These are phyloP conservation scores for Talaromyces amestolkiae DNA, from an alignment of 2,329 filamentous ascomycete species.

Conservation along the genomic window DNA sequence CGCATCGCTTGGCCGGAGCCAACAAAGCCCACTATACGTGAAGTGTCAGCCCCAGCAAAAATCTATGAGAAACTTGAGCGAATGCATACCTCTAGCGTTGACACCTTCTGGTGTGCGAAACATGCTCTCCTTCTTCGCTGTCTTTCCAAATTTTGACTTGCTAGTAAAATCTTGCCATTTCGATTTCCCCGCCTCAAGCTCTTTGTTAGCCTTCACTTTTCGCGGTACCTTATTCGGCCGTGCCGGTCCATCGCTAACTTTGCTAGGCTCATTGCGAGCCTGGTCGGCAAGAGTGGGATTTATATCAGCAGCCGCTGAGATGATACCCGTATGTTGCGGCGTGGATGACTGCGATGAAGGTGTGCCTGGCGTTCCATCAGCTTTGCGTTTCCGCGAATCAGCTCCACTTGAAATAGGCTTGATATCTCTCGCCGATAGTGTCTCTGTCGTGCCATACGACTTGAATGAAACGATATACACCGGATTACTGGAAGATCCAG, in stretches of 20 bases:
- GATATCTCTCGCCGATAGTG: constrained; percentile 76
- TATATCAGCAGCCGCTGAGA: constrained; percentile 65
- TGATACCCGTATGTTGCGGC: constrained; percentile 52
- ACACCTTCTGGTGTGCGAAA: constrained; percentile 88
- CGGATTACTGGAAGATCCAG: constrained; percentile 83
- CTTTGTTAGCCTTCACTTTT: constrained; percentile 83
- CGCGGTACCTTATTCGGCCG: constrained; percentile 68
- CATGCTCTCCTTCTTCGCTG: constrained; percentile 88
- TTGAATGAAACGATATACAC: constrained; percentile 96
- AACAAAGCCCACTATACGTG: constrained; percentile 77
- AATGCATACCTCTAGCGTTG: constrained; percentile 70
- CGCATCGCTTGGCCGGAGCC: constrained; percentile 95
- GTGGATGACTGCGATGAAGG: constrained; percentile 42
- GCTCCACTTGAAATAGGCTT: constrained; percentile 65
- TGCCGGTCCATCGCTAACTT: constrained; percentile 58
- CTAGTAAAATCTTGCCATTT: constrained; percentile 93
- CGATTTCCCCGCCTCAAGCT: constrained; percentile 83
- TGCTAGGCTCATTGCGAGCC: constrained; percentile 62
- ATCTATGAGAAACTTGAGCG: constrained; percentile 12
- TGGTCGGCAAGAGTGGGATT: constrained; percentile 64
- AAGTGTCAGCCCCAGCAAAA: background rate
- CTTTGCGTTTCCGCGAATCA: constrained; percentile 75
- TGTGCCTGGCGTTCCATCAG: constrained; percentile 67
- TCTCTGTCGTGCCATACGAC: constrained; percentile 78
- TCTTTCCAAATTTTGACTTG: constrained; percentile 67